A percentile compares a stretch with the other conserved stretches of the same genome.
Conservation (phyloP, 352 stramenopile genomes). For the Phytophthora colocasiae region DNA sequence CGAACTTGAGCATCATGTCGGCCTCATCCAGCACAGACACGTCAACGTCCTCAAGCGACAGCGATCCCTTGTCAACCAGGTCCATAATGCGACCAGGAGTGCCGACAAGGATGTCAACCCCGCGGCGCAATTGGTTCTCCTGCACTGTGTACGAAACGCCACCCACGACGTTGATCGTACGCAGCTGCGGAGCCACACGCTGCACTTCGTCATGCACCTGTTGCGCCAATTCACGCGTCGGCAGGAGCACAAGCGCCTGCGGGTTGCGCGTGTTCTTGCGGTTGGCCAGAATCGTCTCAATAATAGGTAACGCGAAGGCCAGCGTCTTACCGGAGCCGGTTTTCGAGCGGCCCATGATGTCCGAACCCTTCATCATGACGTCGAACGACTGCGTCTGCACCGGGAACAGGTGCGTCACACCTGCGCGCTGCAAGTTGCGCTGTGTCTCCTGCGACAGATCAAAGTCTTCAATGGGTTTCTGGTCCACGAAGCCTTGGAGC, state of each 20-base stretch:
- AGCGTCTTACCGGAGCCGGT: conserved; percentile 87
- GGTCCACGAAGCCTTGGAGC: conserved; percentile 67
- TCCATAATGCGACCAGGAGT: conserved; percentile 98
- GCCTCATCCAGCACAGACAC: conserved; percentile 96
- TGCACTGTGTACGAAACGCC: conserved; percentile 94
- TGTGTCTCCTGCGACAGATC: conserved; percentile 62
- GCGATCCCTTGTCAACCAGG: conserved; percentile 93
- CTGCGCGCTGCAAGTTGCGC: conserved; percentile 61
- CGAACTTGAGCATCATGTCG: conserved; percentile 99
- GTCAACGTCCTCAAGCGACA: conserved; percentile 91
- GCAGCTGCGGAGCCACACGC: conserved; percentile 89
- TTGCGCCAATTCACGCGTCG: conserved; percentile 97
- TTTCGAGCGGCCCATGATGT: conserved; percentile 88
- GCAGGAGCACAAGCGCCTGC: conserved; percentile 94
- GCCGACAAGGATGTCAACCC: conserved; percentile 95
- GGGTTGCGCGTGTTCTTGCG: conserved; percentile 61
- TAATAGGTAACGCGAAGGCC: conserved; percentile 78
- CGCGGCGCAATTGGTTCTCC: conserved; percentile 90
- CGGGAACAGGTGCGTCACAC: conserved; percentile 86
- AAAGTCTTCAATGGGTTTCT: conserved; percentile 79
- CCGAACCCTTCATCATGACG: conserved; percentile 78
- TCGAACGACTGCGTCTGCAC: conserved; percentile 87
- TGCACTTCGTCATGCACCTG: conserved; percentile 95
- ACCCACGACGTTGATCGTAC: conserved; percentile 93
- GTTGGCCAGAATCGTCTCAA: conserved; percentile 73